Percentiles rank a stretch among this genome's conserved stretches.
Evolutionary conservation across 208 protist genomes (phyloP).

Genomic region (Leishmania tropica): DNA sequence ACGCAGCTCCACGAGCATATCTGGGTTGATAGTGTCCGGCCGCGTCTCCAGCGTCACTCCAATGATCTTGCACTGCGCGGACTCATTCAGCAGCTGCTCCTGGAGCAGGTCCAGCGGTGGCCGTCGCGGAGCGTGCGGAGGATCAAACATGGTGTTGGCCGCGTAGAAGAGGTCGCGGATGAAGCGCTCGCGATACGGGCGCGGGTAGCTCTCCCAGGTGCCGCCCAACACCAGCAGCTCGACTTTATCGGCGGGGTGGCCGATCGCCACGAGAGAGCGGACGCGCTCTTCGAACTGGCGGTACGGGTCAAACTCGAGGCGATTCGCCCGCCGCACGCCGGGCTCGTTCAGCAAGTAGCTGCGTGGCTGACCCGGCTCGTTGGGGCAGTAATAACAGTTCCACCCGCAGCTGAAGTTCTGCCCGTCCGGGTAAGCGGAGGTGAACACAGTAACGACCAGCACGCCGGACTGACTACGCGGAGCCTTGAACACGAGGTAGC

Average conservation of each 20-base stretch:
- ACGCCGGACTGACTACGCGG: conserved; percentile 91
- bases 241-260: conserved; percentile 94
- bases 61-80: conserved; percentile 95
- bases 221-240: conserved; percentile 99
- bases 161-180: conserved; percentile 92
- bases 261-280: conserved; percentile 78
- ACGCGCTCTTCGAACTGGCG: conserved; percentile 87
- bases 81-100: conserved; percentile 93
- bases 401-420: conserved; percentile 92
- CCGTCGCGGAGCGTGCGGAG: conserved; percentile 27
- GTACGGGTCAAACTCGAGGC: conserved; percentile 75
- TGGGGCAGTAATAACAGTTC: conserved; percentile 95
- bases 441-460: conserved; percentile 93
- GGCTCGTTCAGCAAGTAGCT: conserved; percentile 92
- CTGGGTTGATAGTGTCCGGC: conserved; percentile 97
- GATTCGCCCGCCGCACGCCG: conserved; percentile 88
- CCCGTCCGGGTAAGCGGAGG: conserved; percentile 82
- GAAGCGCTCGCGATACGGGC: conserved; percentile 92
- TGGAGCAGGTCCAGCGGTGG: conserved; percentile 75
- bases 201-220: conserved; percentile 98
- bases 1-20: conserved; percentile 91
- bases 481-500: conserved; percentile 83
- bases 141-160: conserved; percentile 81
- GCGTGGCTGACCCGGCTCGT: conserved; percentile 90
- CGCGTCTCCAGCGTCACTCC: conserved; percentile 99